Conservation (phyloP, 331 rosid genomes). For the Erythrophleum ivorense region DNA sequence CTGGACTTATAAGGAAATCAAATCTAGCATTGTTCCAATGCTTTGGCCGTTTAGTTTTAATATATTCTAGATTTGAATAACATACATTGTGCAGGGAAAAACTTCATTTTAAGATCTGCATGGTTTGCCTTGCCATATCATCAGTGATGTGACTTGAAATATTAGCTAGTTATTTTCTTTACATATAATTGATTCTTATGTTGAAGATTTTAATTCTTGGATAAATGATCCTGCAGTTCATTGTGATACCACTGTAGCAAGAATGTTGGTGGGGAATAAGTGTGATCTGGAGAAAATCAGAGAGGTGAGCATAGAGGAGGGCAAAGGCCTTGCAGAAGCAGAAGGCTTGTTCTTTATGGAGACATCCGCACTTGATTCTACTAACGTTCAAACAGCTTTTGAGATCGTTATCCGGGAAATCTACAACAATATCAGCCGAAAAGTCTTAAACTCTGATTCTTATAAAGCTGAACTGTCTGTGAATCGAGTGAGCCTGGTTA, state of each 20-base stretch:
- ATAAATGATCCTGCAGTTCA: conserved; percentile 65
- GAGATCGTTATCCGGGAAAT: conserved; percentile 84
- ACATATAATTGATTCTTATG: neutral
- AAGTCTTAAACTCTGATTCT: conserved; percentile 79
- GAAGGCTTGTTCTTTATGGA: conserved; percentile 94
- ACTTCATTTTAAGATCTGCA: neutral
- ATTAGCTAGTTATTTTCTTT: neutral
- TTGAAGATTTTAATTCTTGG: conserved; percentile 26
- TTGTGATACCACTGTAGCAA: conserved; percentile 77
- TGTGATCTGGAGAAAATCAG: conserved; percentile 91
- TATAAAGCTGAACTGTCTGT: conserved; percentile 87
- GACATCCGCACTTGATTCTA: conserved; percentile 91
- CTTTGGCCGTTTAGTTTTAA: neutral
- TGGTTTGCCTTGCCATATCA: conserved; percentile 14
- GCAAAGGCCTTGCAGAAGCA: conserved; percentile 81
- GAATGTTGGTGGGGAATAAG: conserved; percentile 94
- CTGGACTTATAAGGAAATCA: conserved; percentile 8
- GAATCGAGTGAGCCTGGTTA: conserved; percentile 72
- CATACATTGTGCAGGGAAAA: neutral
- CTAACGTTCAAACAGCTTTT: conserved; percentile 83
- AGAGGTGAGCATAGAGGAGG: conserved; percentile 81
- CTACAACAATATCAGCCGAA: conserved; percentile 83
- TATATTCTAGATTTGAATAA: neutral
- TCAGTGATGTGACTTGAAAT: neutral
- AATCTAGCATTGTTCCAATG: conserved; percentile 18